A percentile compares a stretch with the other conserved stretches of the same genome.
Conservation (phyloP, 2,329 filamentous ascomycete species). For the Diaporthe caulivora region DNA sequence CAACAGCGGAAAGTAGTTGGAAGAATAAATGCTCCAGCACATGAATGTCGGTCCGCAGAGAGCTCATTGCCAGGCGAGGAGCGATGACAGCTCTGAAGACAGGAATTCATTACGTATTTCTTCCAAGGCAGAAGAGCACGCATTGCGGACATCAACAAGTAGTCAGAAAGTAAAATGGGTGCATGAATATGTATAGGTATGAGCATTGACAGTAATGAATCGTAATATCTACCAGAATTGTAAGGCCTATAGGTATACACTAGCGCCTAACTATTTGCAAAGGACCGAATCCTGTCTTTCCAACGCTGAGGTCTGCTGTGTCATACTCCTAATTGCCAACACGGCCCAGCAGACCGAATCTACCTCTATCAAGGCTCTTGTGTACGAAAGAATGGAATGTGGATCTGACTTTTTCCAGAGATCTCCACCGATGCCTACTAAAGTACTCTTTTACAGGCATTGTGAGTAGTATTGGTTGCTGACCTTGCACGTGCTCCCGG, state of each 20-base stretch:
- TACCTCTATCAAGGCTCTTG: slow-evolving; percentile 19
- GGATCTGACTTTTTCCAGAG: not conserved
- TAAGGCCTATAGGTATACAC: slow-evolving; percentile 21
- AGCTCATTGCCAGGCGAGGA: too few species aligned
- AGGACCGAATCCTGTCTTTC: slow-evolving; percentile 10
- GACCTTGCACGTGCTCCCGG: slow-evolving; percentile 31
- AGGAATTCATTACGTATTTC: too few species aligned
- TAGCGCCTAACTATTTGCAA: not conserved
- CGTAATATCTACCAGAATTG: slow-evolving; percentile 25
- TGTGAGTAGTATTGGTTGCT: slow-evolving; percentile 36
- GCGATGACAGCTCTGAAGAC: too few species aligned
- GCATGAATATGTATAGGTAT: not conserved
- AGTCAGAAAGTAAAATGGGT: too few species aligned
- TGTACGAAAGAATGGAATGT: slow-evolving; percentile 2
- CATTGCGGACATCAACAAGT: too few species aligned
- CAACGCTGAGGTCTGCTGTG: not conserved
- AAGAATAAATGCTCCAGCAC: too few species aligned
- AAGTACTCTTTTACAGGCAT: slow-evolving; percentile 28
- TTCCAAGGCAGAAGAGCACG: too few species aligned
- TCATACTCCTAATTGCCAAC: not conserved
- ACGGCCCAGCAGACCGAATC: not conserved
- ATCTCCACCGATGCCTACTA: accelerated
- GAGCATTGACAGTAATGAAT: not conserved
- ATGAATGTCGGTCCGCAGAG: too few species aligned
- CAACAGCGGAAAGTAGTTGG: too few species aligned